These are phyloP conservation scores for Fusarium fracticaudum DNA, from an alignment of 2,329 filamentous ascomycete genomes.

Conservation along the genomic window DNA sequence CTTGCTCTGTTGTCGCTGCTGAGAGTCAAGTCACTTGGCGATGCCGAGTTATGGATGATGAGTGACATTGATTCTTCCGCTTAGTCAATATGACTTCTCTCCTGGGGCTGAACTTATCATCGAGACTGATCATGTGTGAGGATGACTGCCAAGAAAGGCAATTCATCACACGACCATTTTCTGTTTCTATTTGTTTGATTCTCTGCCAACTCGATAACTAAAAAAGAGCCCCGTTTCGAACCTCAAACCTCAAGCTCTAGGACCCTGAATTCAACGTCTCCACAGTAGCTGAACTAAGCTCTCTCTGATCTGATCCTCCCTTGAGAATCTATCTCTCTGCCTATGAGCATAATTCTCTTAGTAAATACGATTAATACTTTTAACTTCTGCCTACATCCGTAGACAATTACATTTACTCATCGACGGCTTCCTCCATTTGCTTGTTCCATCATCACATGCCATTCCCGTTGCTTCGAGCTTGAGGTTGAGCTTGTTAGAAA, in stretches of 20 bases:
- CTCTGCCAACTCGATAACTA: neutral
- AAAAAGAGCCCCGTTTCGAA: constrained; percentile 1
- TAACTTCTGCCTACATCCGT: neutral
- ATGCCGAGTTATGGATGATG: constrained; percentile 9
- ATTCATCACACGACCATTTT: constrained; percentile 20
- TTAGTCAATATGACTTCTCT: neutral
- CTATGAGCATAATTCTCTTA: neutral
- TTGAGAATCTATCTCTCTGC: neutral
- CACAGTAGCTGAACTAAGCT: constrained; percentile 21
- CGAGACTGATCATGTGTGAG: neutral
- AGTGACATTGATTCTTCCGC: neutral
- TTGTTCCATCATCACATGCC: constrained; percentile 17
- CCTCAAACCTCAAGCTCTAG: constrained; percentile 19
- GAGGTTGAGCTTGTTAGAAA: neutral
- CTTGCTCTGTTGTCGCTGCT: neutral
- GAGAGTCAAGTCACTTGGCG: neutral
- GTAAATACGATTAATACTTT: neutral
- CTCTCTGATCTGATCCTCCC: neutral
- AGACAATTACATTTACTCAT: neutral
- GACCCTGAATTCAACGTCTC: constrained; percentile 27
- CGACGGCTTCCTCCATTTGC: neutral
- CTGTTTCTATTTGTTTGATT: neutral
- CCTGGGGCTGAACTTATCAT: neutral
- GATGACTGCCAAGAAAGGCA: constrained; percentile 15
- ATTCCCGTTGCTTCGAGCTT: neutral